Conservation (phyloP, 2,329 filamentous ascomycete genomes). For the Alternaria sp. region DNA sequence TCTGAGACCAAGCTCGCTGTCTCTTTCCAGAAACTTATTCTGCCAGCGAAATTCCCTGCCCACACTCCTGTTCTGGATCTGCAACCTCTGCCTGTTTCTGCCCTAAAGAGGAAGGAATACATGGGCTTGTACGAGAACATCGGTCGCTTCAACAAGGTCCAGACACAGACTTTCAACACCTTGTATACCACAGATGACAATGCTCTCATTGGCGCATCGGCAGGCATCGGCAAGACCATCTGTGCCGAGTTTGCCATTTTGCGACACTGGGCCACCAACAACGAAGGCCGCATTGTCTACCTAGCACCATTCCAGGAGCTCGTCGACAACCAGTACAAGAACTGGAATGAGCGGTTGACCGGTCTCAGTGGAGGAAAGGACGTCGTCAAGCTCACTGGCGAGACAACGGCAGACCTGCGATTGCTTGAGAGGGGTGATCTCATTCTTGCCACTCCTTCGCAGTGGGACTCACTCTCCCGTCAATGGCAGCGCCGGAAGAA, state of each 20-base stretch:
- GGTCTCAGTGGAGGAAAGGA: constrained; percentile 81
- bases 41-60: constrained; percentile 93
- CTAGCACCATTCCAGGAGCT: constrained; percentile 94
- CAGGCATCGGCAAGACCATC: constrained; percentile 94
- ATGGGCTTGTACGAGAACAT: constrained; percentile 81
- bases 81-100: constrained; percentile 86
- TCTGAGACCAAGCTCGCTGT: constrained; percentile 92
- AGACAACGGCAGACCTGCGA: constrained; percentile 89
- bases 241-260: constrained; percentile 94
- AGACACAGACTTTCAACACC: constrained; percentile 96
- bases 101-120: constrained; percentile 85
- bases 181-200: constrained; percentile 91
- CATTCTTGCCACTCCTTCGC: constrained; percentile 86
- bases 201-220: constrained; percentile 89
- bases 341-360: constrained; percentile 82
- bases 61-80: constrained; percentile 92
- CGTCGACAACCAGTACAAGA: constrained; percentile 78
- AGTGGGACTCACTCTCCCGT: constrained; percentile 95
- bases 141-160: constrained; percentile 93
- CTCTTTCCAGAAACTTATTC: constrained; percentile 91
- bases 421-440: constrained; percentile 86
- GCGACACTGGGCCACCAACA: constrained; percentile 78
- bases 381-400: constrained; percentile 91
- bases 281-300: constrained; percentile 84
- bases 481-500: constrained; percentile 98